Percentiles rank a stretch among this genome's conserved stretches.
Evolutionary conservation across 306 rosid species (phyloP).

Genomic region (Vicia sativa): DNA sequence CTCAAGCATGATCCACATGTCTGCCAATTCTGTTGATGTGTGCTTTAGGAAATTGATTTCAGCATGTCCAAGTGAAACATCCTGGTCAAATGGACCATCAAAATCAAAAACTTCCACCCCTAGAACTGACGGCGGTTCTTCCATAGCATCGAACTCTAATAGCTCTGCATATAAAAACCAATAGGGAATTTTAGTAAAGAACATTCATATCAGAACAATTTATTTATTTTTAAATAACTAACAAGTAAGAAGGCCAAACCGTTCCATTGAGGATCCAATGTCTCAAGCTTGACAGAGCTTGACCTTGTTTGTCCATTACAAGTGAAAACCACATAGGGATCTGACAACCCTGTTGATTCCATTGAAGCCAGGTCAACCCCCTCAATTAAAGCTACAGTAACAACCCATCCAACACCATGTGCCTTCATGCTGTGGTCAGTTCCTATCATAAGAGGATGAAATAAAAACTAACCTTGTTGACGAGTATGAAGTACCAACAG

Average conservation of each 20-base stretch:
- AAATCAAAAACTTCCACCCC: constrained; percentile 81
- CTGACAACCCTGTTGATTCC: constrained; percentile 60
- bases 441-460: constrained; percentile 51
- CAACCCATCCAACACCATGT: constrained; percentile 89
- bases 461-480: constrained; percentile 12
- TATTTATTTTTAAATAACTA: not conserved
- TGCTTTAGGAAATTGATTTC: constrained; percentile 87
- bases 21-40: constrained; percentile 77
- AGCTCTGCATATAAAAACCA: constrained; percentile 59
- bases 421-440: constrained; percentile 84
- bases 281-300: constrained; percentile 90
- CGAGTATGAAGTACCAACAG: not conserved
- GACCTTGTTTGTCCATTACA: constrained; percentile 88
- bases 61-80: constrained; percentile 78
- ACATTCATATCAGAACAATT: constrained; percentile 21
- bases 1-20: constrained; percentile 81
- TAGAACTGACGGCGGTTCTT: constrained; percentile 92
- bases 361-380: constrained; percentile 70
- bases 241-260: constrained; percentile 53
- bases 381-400: constrained; percentile 79
- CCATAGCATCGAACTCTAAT: constrained; percentile 93
- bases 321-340: constrained; percentile 82
- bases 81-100: constrained; percentile 91
- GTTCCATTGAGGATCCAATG: constrained; percentile 80
- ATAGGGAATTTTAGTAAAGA: constrained; percentile 14